Percentiles rank a stretch among this genome's conserved stretches.
phyloP scores from a whole-genome alignment of 495 filamentous ascomycete genomes.

The Rhypophila decipiens region DNA sequence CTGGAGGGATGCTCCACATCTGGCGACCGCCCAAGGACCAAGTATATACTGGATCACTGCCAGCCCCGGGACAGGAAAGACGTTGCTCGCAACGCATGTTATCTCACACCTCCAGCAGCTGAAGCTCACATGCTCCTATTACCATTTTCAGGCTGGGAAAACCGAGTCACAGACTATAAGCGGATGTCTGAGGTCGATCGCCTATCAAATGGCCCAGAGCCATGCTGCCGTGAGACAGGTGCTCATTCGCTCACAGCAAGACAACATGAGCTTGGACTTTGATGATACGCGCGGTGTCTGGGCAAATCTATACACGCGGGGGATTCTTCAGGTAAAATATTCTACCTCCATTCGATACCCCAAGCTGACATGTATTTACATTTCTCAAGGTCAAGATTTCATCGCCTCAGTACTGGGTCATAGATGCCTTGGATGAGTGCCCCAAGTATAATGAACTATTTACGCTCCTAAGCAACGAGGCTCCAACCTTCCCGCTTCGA shows the following conservation, averaged over 20 bases:
- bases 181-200: constrained; percentile 10
- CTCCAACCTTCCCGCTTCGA: constrained; percentile 15
- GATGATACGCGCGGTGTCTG: constrained; percentile 17
- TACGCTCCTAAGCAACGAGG: constrained; percentile 23
- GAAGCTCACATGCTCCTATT: constrained; percentile 12
- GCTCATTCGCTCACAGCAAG: constrained; percentile 13
- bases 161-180: constrained; percentile 4
- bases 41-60: constrained; percentile 22
- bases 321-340: too few relatives aligned
- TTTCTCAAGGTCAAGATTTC: too few relatives aligned
- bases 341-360: too few relatives aligned
- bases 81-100: constrained; percentile 13
- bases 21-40: background rate
- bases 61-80: constrained; percentile 21
- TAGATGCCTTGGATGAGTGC: constrained; percentile 22
- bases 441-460: constrained; percentile 11
- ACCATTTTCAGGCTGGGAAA: constrained; percentile 14
- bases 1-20: background rate
- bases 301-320: constrained; percentile 21
- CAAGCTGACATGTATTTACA: too few relatives aligned
- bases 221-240: constrained; percentile 16
- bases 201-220: constrained; percentile 20
- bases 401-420: constrained; percentile 24
- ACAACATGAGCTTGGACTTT: constrained; percentile 8
- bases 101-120: constrained; percentile 12